Conservation (phyloP, 2,329 filamentous ascomycete genomes). For the Alternaria hordeiaustralica region DNA sequence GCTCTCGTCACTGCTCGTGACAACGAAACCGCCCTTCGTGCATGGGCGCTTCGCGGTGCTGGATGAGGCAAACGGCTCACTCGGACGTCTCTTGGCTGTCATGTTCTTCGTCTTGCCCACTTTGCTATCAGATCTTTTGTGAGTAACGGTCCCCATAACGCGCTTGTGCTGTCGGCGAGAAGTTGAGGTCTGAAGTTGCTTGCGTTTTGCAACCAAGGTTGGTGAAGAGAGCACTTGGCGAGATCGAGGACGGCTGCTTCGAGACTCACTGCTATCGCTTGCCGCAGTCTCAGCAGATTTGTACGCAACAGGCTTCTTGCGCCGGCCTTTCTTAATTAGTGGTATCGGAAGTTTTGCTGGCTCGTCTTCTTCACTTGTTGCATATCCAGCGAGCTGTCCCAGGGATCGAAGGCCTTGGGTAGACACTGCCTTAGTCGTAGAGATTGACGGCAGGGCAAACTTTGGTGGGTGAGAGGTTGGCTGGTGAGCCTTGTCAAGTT, state of each 20-base stretch:
- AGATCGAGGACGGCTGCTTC: neutral
- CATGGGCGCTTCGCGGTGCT: conserved; percentile 7
- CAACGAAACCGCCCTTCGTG: conserved; percentile 14
- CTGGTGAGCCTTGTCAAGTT: neutral
- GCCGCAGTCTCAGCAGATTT: neutral
- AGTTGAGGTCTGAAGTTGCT: neutral
- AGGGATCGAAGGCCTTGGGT: neutral
- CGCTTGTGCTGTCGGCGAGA: neutral
- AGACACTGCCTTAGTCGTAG: neutral
- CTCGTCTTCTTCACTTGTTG: neutral
- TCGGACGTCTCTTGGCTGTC: neutral
- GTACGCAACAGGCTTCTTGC: neutral
- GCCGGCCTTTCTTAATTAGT: neutral
- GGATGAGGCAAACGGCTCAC: neutral
- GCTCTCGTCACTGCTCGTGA: conserved; percentile 11
- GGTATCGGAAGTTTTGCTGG: neutral
- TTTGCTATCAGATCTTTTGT: neutral
- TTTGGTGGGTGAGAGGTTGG: neutral
- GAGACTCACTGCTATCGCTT: neutral
- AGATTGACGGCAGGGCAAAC: neutral
- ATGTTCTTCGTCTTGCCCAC: neutral
- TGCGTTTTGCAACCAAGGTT: neutral
- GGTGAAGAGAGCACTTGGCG: neutral
- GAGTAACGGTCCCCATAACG: neutral
- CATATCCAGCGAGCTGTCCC: neutral